Conservation (phyloP, 2,329 filamentous ascomycete species). For the Colletotrichum lindemuthianum region DNA sequence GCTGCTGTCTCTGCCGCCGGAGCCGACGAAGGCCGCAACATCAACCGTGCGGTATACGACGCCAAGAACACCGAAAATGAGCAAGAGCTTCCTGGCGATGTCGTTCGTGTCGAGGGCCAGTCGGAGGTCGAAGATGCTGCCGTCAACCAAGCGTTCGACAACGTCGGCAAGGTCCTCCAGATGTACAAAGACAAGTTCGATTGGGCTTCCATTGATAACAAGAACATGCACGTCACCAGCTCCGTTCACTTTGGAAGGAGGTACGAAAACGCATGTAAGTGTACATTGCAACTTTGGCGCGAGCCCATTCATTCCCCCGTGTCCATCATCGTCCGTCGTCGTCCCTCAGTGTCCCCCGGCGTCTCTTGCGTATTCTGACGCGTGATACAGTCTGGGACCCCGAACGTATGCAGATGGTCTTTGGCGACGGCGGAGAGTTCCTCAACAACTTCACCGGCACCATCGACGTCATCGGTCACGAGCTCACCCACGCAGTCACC, state of each 20-base stretch:
- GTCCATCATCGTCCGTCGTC: too few relatives aligned
- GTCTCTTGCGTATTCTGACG: not conserved
- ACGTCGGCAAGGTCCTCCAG: constrained; percentile 58
- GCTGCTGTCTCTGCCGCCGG: not conserved
- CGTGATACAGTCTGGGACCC: constrained; percentile 57
- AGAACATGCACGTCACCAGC: constrained; percentile 59
- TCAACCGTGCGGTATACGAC: constrained; percentile 57
- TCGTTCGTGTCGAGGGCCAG: constrained; percentile 56
- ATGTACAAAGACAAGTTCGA: constrained; percentile 61
- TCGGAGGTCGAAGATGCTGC: constrained; percentile 50
- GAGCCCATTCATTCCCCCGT: too few relatives aligned
- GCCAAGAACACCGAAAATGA: constrained; percentile 51
- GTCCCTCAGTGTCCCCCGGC: not conserved
- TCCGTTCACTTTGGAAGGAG: constrained; percentile 62
- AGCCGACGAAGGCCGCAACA: constrained; percentile 32
- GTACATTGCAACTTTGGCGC: not conserved
- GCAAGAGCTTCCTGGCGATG: constrained; percentile 51
- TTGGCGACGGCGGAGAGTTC: constrained; percentile 64
- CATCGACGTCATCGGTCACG: constrained; percentile 67
- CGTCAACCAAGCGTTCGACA: constrained; percentile 61
- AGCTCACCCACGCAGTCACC: constrained; percentile 65
- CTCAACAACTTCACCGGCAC: constrained; percentile 61
- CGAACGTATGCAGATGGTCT: constrained; percentile 61
- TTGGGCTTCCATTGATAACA: constrained; percentile 63
- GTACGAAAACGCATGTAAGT: constrained; percentile 62